A percentile compares a stretch with the other conserved stretches of the same genome.
These are phyloP conservation scores for Lasiodiplodia theobromae DNA, from an alignment of 2,329 filamentous ascomycete species.

Conservation along the genomic window DNA sequence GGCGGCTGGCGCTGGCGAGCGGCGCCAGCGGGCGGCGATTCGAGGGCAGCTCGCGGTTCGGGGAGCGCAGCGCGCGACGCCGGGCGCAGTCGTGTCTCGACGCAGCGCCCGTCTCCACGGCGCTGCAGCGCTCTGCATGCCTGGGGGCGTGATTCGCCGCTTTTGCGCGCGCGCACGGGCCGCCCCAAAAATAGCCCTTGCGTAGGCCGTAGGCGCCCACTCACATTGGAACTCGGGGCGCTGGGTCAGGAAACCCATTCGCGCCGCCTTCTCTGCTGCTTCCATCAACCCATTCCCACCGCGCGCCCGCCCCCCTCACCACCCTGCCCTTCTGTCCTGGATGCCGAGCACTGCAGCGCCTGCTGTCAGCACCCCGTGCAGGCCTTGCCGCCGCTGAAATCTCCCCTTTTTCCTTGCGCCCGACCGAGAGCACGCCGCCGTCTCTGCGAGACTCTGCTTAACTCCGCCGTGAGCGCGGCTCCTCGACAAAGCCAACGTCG, in stretches of 20 bases:
- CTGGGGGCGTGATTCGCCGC: conserved; percentile 23
- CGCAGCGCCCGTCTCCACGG: conserved; percentile 26
- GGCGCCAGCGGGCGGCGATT: neutral
- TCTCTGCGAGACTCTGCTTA: conserved; percentile 33
- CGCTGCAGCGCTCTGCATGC: conserved; percentile 28
- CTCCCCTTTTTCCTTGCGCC: conserved; percentile 22
- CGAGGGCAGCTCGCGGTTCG: conserved; percentile 15
- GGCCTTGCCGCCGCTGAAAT: conserved; percentile 25
- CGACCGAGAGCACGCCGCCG: conserved; percentile 27
- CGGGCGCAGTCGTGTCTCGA: conserved; percentile 25
- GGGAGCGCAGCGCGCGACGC: conserved; percentile 17
- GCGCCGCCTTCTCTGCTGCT: conserved; percentile 26
- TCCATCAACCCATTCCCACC: conserved; percentile 26
- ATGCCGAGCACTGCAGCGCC: conserved; percentile 28
- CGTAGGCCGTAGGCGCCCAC: conserved; percentile 11
- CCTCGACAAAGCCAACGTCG: conserved; percentile 11
- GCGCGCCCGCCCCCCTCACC: conserved; percentile 21
- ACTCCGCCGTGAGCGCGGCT: conserved; percentile 23
- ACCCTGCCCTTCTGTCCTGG: conserved; percentile 24
- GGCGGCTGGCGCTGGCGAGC: conserved; percentile 1
- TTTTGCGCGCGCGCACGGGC: neutral
- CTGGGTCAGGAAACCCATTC: conserved; percentile 12
- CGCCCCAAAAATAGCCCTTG: conserved; percentile 9
- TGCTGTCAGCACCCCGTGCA: conserved; percentile 28
- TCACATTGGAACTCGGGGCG: conserved; percentile 1